Evolutionary conservation across 352 stramenopile species (phyloP).

Genomic region (Globisporangium okanoganense): DNA sequence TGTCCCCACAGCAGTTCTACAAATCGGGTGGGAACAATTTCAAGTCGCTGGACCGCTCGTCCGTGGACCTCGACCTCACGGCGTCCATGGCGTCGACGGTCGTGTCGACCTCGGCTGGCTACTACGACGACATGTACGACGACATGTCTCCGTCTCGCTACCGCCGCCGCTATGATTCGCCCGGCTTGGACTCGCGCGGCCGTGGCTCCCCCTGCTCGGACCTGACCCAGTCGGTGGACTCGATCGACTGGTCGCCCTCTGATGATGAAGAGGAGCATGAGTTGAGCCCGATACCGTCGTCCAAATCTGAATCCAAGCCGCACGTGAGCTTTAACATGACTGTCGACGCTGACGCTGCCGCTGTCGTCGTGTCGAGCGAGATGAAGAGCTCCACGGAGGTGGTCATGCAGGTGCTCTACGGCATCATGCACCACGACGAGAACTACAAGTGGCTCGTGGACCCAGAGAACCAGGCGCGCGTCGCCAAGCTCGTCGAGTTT

Average conservation of each 20-base stretch:
- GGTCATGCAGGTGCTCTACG: conserved; percentile 60
- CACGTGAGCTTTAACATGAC: neutral
- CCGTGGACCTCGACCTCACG: conserved; percentile 57
- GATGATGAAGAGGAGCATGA: conserved; percentile 32
- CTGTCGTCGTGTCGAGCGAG: neutral
- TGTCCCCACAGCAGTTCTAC: conserved; percentile 9
- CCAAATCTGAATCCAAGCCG: conserved; percentile 3
- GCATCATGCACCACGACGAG: conserved; percentile 55
- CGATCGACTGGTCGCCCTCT: conserved; percentile 39
- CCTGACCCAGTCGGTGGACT: conserved; percentile 34
- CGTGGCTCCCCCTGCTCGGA: conserved; percentile 17
- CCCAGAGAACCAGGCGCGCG: conserved; percentile 37
- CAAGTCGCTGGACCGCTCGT: conserved; percentile 28
- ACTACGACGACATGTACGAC: conserved; percentile 66
- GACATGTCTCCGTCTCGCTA: conserved; percentile 30
- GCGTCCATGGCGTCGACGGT: conserved; percentile 69
- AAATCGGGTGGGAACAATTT: conserved; percentile 20
- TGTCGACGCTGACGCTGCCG: neutral
- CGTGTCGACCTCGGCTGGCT: conserved; percentile 32
- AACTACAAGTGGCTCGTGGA: conserved; percentile 58
- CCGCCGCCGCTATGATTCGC: conserved; percentile 26
- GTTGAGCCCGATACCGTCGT: neutral
- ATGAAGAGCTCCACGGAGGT: conserved; percentile 35
- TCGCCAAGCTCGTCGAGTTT: conserved; percentile 51
- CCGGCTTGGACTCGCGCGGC: conserved; percentile 12